Percentiles rank a stretch among this genome's conserved stretches.
Conservation (phyloP, 2,329 filamentous ascomycete species). For the Aureobasidium sp. region DNA sequence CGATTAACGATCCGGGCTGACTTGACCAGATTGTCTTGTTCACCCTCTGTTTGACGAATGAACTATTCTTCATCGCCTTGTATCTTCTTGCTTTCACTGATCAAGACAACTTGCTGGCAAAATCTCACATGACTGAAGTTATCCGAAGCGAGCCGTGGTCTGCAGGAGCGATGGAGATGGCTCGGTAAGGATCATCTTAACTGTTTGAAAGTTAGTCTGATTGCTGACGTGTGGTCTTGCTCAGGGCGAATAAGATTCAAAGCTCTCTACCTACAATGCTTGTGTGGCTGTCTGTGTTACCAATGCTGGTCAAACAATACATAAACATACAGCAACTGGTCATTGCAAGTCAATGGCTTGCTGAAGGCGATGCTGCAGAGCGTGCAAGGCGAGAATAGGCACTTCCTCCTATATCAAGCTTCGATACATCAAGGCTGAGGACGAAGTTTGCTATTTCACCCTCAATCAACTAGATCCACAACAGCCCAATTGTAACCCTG, state of each 20-base stretch:
- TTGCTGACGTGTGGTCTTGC: neutral
- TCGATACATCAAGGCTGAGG: too few relatives aligned
- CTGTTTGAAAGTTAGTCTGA: too few relatives aligned
- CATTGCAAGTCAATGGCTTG: conserved; percentile 84
- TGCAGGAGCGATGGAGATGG: conserved; percentile 82
- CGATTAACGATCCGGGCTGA: neutral
- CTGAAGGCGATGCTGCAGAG: conserved; percentile 61
- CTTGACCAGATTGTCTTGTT: conserved; percentile 70
- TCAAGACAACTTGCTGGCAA: neutral
- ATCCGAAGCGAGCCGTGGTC: conserved; percentile 85
- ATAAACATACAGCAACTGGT: conserved; percentile 91
- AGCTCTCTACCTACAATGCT: conserved; percentile 63
- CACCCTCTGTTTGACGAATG: conserved; percentile 79
- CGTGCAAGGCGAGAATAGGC: neutral
- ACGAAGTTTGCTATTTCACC: too few relatives aligned
- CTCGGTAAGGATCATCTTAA: too few relatives aligned
- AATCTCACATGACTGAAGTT: conserved; percentile 33
- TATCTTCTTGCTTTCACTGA: conserved; percentile 87
- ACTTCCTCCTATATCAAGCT: neutral
- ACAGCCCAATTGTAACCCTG: too few relatives aligned
- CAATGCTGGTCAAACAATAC: conserved; percentile 85
- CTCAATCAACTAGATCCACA: too few relatives aligned
- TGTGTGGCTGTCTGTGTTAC: conserved; percentile 65
- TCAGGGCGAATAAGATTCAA: conserved; percentile 52
- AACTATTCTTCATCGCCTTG: conserved; percentile 93